A percentile compares a stretch with the other conserved stretches of the same genome.
phyloP scores from a whole-genome alignment of 257 asterid genomes.

The Plantago major region DNA sequence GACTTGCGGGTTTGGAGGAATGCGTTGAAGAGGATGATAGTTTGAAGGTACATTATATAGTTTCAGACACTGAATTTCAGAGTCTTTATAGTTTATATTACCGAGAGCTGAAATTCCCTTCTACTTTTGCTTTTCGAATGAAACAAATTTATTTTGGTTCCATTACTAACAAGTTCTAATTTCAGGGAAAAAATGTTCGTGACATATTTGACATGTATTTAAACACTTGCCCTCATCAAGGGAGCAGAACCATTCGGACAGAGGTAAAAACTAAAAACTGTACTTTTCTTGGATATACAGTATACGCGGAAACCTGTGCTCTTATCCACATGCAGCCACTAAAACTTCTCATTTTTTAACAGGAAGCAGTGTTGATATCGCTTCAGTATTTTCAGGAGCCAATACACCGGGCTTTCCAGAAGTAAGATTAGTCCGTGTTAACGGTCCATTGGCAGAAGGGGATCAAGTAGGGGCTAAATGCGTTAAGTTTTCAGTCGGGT shows the following conservation, averaged over 20 bases:
- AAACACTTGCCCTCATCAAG: constrained; percentile 89
- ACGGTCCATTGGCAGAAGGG: neutral
- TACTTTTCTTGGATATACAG: too few species aligned
- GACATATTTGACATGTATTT: constrained; percentile 66
- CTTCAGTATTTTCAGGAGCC: constrained; percentile 97
- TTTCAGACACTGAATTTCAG: neutral
- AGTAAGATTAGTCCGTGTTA: constrained; percentile 9
- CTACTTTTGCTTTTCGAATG: too few species aligned
- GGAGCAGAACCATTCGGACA: constrained; percentile 94
- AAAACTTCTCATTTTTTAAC: constrained; percentile 12
- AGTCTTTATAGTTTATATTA: too few species aligned
- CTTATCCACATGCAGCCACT: neutral
- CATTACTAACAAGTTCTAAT: neutral
- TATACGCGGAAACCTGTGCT: neutral
- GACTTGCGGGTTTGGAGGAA: constrained; percentile 97
- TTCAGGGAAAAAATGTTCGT: constrained; percentile 64
- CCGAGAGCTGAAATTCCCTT: too few species aligned
- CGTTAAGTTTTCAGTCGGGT: too few species aligned
- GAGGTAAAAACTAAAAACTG: constrained; percentile 39
- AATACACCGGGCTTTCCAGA: constrained; percentile 36
- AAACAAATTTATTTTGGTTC: neutral
- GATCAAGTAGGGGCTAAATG: too few species aligned
- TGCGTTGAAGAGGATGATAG: constrained; percentile 72
- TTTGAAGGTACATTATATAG: constrained; percentile 49
- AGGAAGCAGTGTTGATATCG: constrained; percentile 88